These are phyloP conservation scores for Nakazawaea peltata DNA, from an alignment of 805 yeast genomes.

Conservation along the genomic window DNA sequence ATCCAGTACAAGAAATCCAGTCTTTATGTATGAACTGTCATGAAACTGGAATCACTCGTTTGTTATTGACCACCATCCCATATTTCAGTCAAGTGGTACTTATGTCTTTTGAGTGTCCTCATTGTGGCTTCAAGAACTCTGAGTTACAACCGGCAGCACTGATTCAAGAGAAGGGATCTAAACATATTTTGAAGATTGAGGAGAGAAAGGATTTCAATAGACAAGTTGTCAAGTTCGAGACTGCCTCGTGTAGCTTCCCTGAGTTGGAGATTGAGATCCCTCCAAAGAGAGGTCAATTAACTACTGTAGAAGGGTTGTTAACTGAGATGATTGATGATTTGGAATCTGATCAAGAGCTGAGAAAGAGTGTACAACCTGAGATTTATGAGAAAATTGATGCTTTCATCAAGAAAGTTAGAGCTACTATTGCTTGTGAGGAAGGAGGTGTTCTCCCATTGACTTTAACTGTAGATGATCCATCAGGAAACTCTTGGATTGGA, in stretches of 20 bases:
- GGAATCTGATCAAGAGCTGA: slow-evolving; percentile 68
- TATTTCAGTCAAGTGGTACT: slow-evolving; percentile 83
- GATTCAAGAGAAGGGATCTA: slow-evolving; percentile 83
- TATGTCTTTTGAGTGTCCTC: slow-evolving; percentile 95
- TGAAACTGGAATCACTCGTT: slow-evolving; percentile 72
- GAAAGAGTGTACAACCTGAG: slow-evolving; percentile 70
- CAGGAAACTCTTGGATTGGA: slow-evolving; percentile 97
- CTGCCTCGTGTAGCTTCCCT: slow-evolving; percentile 68
- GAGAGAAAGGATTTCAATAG: slow-evolving; percentile 68
- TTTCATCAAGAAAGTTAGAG: slow-evolving; percentile 53
- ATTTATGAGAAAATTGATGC: slow-evolving; percentile 66
- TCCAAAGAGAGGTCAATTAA: slow-evolving; percentile 86
- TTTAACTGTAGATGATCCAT: slow-evolving; percentile 79
- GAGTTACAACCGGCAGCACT: slow-evolving; percentile 95
- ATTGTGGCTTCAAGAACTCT: slow-evolving; percentile 83
- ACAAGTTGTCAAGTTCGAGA: slow-evolving; percentile 87
- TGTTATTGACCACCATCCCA: slow-evolving; percentile 85
- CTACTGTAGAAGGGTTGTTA: slow-evolving; percentile 86
- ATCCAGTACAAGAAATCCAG: slow-evolving; percentile 92
- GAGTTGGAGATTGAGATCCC: slow-evolving; percentile 94
- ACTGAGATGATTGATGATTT: slow-evolving; percentile 79
- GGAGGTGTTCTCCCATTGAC: slow-evolving; percentile 64
- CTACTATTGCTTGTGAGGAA: slow-evolving; percentile 57
- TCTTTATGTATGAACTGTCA: slow-evolving; percentile 96
- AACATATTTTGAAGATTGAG: slow-evolving; percentile 65